Percentiles rank a stretch among this genome's conserved stretches.
phyloP scores from a whole-genome alignment of 768 basidiomycete genomes.

The Naganishia onofrii region DNA sequence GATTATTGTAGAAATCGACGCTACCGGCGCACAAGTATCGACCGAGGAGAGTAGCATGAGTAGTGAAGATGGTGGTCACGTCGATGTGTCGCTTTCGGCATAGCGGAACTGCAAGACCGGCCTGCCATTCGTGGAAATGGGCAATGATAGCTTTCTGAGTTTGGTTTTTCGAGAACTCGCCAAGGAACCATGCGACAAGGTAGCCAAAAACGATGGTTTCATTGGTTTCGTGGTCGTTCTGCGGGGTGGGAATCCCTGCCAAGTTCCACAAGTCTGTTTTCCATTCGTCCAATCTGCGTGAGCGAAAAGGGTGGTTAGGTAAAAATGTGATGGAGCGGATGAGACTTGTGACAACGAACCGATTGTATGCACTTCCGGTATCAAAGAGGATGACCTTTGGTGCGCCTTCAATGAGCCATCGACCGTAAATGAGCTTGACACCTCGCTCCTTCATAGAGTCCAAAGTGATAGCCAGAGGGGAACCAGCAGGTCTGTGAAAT shows the following conservation, averaged over 20 bases:
- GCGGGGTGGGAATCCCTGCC: slow-evolving; percentile 94
- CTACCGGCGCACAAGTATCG: slow-evolving; percentile 97
- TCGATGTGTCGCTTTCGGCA: slow-evolving; percentile 96
- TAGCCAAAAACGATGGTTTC: slow-evolving; percentile 97
- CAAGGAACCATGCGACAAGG: slow-evolving; percentile 98
- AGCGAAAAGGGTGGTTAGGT: background rate
- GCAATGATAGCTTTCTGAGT: slow-evolving; percentile 81
- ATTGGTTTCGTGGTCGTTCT: slow-evolving; percentile 96
- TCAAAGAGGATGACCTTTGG: slow-evolving; percentile 95
- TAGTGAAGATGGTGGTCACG: slow-evolving; percentile 97
- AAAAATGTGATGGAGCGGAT: background rate
- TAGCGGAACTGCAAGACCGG: slow-evolving; percentile 82
- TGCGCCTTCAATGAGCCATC: slow-evolving; percentile 97
- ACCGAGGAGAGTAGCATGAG: slow-evolving; percentile 95
- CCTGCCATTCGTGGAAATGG: slow-evolving; percentile 99
- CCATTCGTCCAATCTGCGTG: slow-evolving; percentile 79
- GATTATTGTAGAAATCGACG: slow-evolving; percentile 99
- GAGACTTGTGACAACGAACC: slow-evolving; percentile 44
- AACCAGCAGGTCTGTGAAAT: slow-evolving; percentile 59
- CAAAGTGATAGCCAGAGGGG: slow-evolving; percentile 68
- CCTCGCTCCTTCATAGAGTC: slow-evolving; percentile 82
- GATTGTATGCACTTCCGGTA: slow-evolving; percentile 78
- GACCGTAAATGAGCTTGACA: slow-evolving; percentile 89
- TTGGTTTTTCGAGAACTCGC: slow-evolving; percentile 70
- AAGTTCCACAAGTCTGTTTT: slow-evolving; percentile 98